phyloP scores from a whole-genome alignment of 2,329 filamentous ascomycete species.

The Penicillium brevicompactum region DNA sequence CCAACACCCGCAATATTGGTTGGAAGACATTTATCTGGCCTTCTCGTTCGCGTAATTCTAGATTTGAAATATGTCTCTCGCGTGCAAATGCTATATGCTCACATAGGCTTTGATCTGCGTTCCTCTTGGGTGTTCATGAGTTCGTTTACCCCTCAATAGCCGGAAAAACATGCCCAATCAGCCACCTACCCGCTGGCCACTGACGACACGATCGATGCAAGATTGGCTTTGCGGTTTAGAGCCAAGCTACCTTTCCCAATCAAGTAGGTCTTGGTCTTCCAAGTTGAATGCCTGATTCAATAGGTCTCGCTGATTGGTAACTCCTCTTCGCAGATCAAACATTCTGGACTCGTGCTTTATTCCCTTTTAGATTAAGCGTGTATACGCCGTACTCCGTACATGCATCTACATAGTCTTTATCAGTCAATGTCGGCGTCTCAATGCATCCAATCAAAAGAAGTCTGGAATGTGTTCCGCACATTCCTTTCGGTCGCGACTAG shows the following conservation, averaged over 20 bases:
- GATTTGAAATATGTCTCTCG: not conserved
- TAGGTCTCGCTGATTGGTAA: not conserved
- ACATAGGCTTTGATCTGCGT: slow-evolving; percentile 2
- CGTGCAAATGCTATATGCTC: not conserved
- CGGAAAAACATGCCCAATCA: slow-evolving; percentile 15
- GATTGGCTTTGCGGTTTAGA: slow-evolving; percentile 17
- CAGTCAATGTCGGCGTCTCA: not conserved
- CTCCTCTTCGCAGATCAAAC: not conserved
- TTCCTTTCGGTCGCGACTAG: not conserved
- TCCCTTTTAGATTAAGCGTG: not conserved
- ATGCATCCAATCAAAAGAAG: not conserved
- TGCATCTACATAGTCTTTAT: not conserved
- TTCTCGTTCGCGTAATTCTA: not conserved
- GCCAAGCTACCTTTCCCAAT: not conserved
- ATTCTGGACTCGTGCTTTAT: not conserved
- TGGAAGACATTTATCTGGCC: not conserved
- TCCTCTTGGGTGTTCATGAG: not conserved
- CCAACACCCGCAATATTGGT: not conserved
- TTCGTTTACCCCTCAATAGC: slow-evolving; percentile 4
- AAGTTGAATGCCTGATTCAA: not conserved
- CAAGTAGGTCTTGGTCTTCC: not conserved
- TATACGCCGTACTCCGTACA: not conserved
- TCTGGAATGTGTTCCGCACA: not conserved
- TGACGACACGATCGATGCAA: slow-evolving; percentile 18
- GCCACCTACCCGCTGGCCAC: not conserved